These are phyloP conservation scores for Lentinula aciculospora DNA, from an alignment of 768 basidiomycete genomes.

Conservation along the genomic window DNA sequence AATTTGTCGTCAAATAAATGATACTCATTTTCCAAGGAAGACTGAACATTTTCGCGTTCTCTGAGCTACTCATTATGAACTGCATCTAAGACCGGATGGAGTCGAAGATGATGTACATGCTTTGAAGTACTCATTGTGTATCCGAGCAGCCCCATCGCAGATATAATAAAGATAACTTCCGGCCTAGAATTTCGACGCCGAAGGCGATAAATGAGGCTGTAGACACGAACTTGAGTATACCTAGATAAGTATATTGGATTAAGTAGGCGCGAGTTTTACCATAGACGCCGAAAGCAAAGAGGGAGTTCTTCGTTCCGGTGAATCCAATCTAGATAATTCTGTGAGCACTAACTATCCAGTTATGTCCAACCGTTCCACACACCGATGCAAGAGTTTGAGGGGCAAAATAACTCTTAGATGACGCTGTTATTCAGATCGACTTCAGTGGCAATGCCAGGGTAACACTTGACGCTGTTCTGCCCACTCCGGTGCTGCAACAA, in stretches of 20 bases:
- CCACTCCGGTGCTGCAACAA: slow-evolving; percentile 80
- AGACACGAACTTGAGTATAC: slow-evolving; percentile 61
- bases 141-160: slow-evolving; percentile 69
- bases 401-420: slow-evolving; percentile 52
- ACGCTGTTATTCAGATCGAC: background rate
- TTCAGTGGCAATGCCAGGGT: background rate
- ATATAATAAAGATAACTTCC: slow-evolving; percentile 68
- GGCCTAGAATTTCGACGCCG: slow-evolving; percentile 62
- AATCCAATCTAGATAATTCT: slow-evolving; percentile 52
- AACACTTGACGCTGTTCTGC: slow-evolving; percentile 69
- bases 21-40: too few relatives aligned
- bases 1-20: too few relatives aligned
- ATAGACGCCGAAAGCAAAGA: slow-evolving; percentile 72
- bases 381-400: slow-evolving; percentile 70
- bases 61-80: too few relatives aligned
- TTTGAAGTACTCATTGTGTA: too few relatives aligned
- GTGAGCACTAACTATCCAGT: slow-evolving; percentile 1
- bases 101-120: too few relatives aligned
- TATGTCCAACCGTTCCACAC: slow-evolving; percentile 11
- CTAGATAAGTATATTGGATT: slow-evolving; percentile 12
- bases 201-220: slow-evolving; percentile 64
- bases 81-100: too few relatives aligned
- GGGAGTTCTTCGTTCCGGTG: slow-evolving; percentile 47
- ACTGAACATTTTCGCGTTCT: too few relatives aligned
- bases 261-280: slow-evolving; percentile 21